Percentiles rank a stretch among this genome's conserved stretches.
Evolutionary conservation across 2,329 filamentous ascomycete species (phyloP).

Genomic region (Cladosporium velox): DNA sequence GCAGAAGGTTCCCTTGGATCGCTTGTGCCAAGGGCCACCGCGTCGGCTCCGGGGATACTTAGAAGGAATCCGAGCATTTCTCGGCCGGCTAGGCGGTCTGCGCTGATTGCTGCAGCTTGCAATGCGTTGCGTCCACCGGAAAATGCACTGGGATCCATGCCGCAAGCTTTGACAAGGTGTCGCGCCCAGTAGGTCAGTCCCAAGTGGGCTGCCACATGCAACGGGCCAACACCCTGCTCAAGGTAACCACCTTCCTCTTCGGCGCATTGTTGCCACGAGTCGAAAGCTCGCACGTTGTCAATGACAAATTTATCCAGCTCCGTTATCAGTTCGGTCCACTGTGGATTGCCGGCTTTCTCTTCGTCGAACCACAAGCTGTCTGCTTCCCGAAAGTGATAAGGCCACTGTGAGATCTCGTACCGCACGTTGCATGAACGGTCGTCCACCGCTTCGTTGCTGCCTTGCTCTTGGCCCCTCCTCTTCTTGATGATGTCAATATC

Average conservation of each 20-base stretch:
- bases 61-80: slow-evolving; percentile 20
- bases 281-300: slow-evolving; percentile 18
- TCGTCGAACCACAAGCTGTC: slow-evolving; percentile 24
- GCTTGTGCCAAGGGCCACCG: neutral
- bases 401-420: slow-evolving; percentile 25
- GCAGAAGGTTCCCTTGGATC: neutral
- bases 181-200: slow-evolving; percentile 24
- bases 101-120: slow-evolving; percentile 11
- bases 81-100: neutral
- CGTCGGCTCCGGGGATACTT: slow-evolving; percentile 7
- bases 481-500: slow-evolving; percentile 10
- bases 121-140: neutral
- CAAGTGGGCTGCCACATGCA: slow-evolving; percentile 23
- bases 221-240: neutral
- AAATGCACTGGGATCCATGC: neutral
- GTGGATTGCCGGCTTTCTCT: slow-evolving; percentile 19
- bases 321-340: slow-evolving; percentile 24
- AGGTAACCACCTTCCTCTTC: neutral
- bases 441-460: slow-evolving; percentile 3
- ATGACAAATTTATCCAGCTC: slow-evolving; percentile 25
- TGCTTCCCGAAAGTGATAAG: slow-evolving; percentile 23
- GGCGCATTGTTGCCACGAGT: slow-evolving; percentile 14
- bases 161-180: slow-evolving; percentile 21
- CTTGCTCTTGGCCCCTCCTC: slow-evolving; percentile 10
- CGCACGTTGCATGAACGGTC: slow-evolving; percentile 1